Evolutionary conservation across 2,329 filamentous ascomycete genomes (phyloP).

Genomic region (Aspergillus sp.): DNA sequence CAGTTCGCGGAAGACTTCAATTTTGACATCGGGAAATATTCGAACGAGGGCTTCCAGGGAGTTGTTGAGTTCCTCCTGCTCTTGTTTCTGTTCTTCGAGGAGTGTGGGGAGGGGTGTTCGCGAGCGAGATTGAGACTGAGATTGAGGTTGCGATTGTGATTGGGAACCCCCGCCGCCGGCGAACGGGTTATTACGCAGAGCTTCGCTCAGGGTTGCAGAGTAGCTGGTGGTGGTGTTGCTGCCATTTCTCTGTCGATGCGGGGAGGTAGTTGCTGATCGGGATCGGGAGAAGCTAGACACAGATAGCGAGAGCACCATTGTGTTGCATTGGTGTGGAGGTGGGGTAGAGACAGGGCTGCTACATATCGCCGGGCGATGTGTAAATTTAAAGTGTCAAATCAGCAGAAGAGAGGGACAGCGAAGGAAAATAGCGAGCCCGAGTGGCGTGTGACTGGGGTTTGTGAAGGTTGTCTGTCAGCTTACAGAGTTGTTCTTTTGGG

Average conservation of each 20-base stretch:
- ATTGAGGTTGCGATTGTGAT: slow-evolving; percentile 15
- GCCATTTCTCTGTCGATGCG: slow-evolving; percentile 25
- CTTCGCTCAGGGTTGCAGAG: slow-evolving; percentile 42
- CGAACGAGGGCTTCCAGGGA: slow-evolving; percentile 41
- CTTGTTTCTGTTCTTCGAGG: slow-evolving; percentile 32
- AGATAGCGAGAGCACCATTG: slow-evolving; percentile 39
- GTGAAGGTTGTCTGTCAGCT: background rate
- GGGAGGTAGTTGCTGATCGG: slow-evolving; percentile 23
- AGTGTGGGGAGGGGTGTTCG: slow-evolving; percentile 17
- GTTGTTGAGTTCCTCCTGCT: slow-evolving; percentile 43
- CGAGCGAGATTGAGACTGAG: slow-evolving; percentile 27
- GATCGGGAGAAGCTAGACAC: slow-evolving; percentile 37
- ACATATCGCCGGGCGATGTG: slow-evolving; percentile 29
- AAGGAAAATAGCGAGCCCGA: background rate
- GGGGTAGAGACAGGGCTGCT: slow-evolving; percentile 17
- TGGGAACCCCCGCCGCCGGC: slow-evolving; percentile 1
- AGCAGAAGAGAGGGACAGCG: background rate
- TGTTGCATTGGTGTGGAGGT: slow-evolving; percentile 5
- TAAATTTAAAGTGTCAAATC: background rate
- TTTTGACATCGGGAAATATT: slow-evolving; percentile 47
- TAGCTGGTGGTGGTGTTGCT: slow-evolving; percentile 25
- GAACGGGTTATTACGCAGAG: slow-evolving; percentile 47
- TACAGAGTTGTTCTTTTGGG: background rate
- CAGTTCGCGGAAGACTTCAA: slow-evolving; percentile 50
- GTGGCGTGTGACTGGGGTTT: background rate